Percentiles rank a stretch among this genome's conserved stretches.
These are phyloP conservation scores for Moesziomyces parantarcticus DNA, from an alignment of 1,284 basidiomycete genomes.

Conservation along the genomic window DNA sequence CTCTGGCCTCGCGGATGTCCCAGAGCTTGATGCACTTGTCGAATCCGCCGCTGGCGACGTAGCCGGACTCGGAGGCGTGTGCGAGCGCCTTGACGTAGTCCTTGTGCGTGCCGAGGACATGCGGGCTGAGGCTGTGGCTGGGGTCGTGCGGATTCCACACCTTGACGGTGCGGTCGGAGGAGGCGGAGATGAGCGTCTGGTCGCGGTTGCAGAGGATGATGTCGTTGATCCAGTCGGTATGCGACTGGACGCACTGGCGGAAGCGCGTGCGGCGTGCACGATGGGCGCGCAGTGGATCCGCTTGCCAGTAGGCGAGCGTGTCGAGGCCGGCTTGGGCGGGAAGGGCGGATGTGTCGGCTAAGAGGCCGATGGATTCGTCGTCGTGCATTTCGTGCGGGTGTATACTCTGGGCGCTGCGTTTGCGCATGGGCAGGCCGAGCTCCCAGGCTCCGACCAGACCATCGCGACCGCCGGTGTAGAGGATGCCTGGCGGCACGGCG, in stretches of 20 bases:
- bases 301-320: constrained; percentile 38
- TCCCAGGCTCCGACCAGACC: constrained; percentile 93
- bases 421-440: constrained; percentile 76
- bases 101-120: constrained; percentile 82
- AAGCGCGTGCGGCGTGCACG: constrained; percentile 31
- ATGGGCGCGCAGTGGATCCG: constrained; percentile 37
- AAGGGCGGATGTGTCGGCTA: constrained; percentile 27
- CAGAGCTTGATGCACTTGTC: constrained; percentile 93
- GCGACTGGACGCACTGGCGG: constrained; percentile 61
- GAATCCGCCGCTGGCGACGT: constrained; percentile 87
- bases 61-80: constrained; percentile 51
- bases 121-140: constrained; percentile 73
- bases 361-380: constrained; percentile 23
- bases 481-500: constrained; percentile 80
- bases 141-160: constrained; percentile 88
- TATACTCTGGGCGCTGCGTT: constrained; percentile 35
- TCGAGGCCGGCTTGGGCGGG: constrained; percentile 8
- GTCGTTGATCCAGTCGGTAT: constrained; percentile 95
- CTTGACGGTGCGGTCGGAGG: constrained; percentile 93
- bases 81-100: constrained; percentile 87
- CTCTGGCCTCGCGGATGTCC: constrained; percentile 69
- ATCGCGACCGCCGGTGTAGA: constrained; percentile 92
- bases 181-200: constrained; percentile 93
- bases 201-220: constrained; percentile 90
- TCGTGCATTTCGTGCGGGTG: constrained; percentile 11